Conservation (phyloP, 371 early-diverging fungal species). For the Mucor piriformis region DNA sequence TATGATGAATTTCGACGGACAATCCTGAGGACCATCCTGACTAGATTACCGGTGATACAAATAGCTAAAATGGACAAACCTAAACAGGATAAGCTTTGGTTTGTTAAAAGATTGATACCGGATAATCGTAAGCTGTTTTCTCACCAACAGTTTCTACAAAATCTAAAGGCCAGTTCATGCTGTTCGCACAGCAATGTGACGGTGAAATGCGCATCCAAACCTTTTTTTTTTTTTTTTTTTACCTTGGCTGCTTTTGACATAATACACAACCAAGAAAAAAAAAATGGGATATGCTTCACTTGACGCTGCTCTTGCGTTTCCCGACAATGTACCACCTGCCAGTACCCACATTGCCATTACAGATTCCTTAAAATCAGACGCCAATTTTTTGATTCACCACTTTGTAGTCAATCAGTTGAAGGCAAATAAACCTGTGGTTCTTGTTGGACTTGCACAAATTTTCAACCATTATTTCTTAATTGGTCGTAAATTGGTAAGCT, state of each 20-base stretch:
- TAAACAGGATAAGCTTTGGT: too few relatives aligned
- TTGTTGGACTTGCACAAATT: slow-evolving; percentile 70
- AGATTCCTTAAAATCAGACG: slow-evolving; percentile 69
- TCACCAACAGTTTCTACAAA: too few relatives aligned
- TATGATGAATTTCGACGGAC: too few relatives aligned
- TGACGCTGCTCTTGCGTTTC: slow-evolving; percentile 54
- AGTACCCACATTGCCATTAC: slow-evolving; percentile 60
- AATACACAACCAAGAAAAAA: not conserved
- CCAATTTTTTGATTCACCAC: slow-evolving; percentile 72
- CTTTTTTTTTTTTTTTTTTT: slow-evolving; percentile 7
- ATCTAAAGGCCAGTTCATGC: too few relatives aligned
- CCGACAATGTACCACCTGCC: slow-evolving; percentile 48
- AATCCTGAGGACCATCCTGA: too few relatives aligned
- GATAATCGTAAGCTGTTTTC: too few relatives aligned
- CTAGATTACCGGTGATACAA: too few relatives aligned
- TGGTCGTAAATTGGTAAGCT: slow-evolving; percentile 66
- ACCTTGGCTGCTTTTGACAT: not conserved
- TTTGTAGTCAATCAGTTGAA: slow-evolving; percentile 70
- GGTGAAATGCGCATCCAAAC: not conserved
- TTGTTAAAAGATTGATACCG: too few relatives aligned
- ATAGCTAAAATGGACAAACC: too few relatives aligned
- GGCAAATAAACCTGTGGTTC: slow-evolving; percentile 56
- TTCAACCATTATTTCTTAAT: slow-evolving; percentile 69
- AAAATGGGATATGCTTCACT: slow-evolving; percentile 59
- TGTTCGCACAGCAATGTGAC: too few relatives aligned